phyloP scores from a whole-genome alignment of 306 rosid species.

The Cucurbita ficifolia region DNA sequence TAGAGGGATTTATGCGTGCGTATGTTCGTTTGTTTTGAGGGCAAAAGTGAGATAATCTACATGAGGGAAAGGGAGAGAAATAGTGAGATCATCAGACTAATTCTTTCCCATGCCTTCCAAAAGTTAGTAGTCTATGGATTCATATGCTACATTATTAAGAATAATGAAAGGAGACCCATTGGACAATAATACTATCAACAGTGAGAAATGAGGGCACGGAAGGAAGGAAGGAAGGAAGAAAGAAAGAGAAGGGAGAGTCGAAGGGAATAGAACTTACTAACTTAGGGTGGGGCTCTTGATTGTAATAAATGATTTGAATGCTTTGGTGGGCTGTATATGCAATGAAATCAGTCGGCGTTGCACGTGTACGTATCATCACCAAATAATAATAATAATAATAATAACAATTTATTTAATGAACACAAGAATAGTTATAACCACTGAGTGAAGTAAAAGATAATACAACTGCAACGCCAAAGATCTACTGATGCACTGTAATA shows the following conservation, averaged over 20 bases:
- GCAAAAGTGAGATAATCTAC: background rate
- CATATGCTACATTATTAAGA: background rate
- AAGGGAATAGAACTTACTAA: background rate
- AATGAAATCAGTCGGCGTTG: constrained; percentile 13
- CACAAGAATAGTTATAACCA: background rate
- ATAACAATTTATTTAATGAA: background rate
- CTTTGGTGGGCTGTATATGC: constrained; percentile 1
- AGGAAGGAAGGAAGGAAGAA: background rate
- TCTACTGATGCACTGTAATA: background rate
- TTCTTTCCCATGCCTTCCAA: background rate
- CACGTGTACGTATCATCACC: constrained; percentile 4
- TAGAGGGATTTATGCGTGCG: constrained; percentile 24
- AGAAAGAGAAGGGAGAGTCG: background rate
- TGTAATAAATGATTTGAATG: constrained; percentile 1
- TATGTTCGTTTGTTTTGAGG: background rate
- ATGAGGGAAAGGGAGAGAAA: background rate
- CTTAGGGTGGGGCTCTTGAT: background rate
- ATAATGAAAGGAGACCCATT: background rate
- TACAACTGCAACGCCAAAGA: constrained; percentile 2
- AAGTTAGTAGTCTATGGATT: background rate
- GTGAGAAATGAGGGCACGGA: background rate
- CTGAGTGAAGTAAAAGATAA: constrained; percentile 11
- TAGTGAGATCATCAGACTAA: background rate
- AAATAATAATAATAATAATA: background rate
- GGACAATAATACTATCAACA: background rate